These are phyloP conservation scores for Tolypocladium inflatum DNA, from an alignment of 2,329 filamentous ascomycete genomes.

Conservation along the genomic window DNA sequence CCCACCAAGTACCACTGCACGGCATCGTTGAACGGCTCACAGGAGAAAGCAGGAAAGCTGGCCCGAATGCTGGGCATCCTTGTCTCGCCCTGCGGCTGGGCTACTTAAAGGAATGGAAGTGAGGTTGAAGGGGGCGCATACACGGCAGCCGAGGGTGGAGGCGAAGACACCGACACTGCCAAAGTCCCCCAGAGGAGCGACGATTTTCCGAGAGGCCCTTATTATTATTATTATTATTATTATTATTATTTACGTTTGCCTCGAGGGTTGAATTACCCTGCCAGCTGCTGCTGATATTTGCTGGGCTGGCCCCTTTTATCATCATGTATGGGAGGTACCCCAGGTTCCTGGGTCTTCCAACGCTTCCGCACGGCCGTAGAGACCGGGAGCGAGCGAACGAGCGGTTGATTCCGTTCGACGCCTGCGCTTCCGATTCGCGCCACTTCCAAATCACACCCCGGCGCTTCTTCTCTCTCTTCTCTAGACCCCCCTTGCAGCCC, in stretches of 20 bases:
- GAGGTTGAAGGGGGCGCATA: too few relatives aligned
- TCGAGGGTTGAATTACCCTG: not conserved
- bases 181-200: too few relatives aligned
- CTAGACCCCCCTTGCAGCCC: constrained; percentile 2
- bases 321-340: not conserved
- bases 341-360: not conserved
- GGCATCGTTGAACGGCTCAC: too few relatives aligned
- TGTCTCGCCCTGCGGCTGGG: too few relatives aligned
- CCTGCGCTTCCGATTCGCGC: not conserved
- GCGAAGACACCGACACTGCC: too few relatives aligned
- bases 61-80: too few relatives aligned
- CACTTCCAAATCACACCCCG: not conserved
- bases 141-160: too few relatives aligned
- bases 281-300: not conserved
- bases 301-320: not conserved
- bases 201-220: too few relatives aligned
- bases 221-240: not conserved
- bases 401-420: not conserved
- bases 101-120: too few relatives aligned
- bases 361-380: not conserved
- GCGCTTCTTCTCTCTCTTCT: constrained; percentile 5
- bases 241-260: not conserved
- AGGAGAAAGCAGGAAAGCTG: too few relatives aligned
- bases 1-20: too few relatives aligned
- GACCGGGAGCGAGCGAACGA: not conserved